Percentiles rank a stretch among this genome's conserved stretches.
phyloP scores from a whole-genome alignment of 148 eudicot genomes.

The Amaranthus hypochondriacus region DNA sequence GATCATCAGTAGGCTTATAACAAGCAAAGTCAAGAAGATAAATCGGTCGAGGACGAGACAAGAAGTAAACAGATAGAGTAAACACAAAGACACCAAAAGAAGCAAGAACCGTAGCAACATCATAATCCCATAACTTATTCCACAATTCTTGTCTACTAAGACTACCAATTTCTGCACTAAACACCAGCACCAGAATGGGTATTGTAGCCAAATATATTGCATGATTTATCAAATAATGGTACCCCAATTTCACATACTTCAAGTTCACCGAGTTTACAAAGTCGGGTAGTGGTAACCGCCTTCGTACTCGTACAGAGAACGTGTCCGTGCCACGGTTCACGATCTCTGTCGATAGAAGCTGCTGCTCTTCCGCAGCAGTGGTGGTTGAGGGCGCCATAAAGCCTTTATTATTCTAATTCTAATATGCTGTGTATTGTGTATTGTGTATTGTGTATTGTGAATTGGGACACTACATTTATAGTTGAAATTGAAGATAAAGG shows the following conservation, averaged over 20 bases:
- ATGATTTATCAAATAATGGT: constrained; percentile 77
- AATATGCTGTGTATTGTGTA: too few relatives aligned
- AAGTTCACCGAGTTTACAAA: constrained; percentile 81
- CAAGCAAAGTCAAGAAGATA: constrained; percentile 90
- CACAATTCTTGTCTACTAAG: constrained; percentile 61
- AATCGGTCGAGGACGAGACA: constrained; percentile 67
- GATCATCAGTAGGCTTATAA: constrained; percentile 64
- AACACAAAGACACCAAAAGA: constrained; percentile 67
- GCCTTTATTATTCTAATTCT: too few relatives aligned
- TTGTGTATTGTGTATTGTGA: too few relatives aligned
- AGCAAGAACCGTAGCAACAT: constrained; percentile 64
- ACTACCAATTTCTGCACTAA: constrained; percentile 74
- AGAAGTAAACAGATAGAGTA: constrained; percentile 58
- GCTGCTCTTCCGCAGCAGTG: constrained; percentile 40
- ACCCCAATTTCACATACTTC: constrained; percentile 87
- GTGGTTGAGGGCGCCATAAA: constrained; percentile 19
- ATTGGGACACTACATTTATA: neutral
- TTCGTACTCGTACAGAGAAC: constrained; percentile 74
- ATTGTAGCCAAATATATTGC: constrained; percentile 71
- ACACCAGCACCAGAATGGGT: constrained; percentile 58
- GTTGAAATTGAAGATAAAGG: neutral
- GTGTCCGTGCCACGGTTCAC: constrained; percentile 71
- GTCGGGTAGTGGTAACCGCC: constrained; percentile 75
- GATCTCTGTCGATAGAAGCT: constrained; percentile 67
- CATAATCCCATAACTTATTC: constrained; percentile 65